Evolutionary conservation across 495 filamentous ascomycete species (phyloP).

Genomic region (Tuber aestivum): DNA sequence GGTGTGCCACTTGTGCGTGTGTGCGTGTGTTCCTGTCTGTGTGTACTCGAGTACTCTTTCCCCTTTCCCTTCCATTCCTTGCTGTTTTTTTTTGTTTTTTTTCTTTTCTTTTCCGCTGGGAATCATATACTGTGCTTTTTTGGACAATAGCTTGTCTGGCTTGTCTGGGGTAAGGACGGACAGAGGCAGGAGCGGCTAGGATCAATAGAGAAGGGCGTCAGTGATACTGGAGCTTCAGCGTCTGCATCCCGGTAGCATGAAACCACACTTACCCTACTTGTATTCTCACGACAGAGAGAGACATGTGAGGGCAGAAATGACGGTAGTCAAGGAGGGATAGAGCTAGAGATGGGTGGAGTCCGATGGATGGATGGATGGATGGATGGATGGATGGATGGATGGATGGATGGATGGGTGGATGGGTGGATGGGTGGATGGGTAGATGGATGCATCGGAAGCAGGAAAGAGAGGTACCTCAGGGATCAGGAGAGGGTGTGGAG

Average conservation of each 20-base stretch:
- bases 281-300: neutral
- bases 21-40: neutral
- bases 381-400: neutral
- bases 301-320: neutral
- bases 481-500: neutral
- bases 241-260: neutral
- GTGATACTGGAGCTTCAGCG: neutral
- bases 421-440: neutral
- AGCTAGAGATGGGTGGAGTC: neutral
- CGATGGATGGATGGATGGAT: neutral
- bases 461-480: neutral
- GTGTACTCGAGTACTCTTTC: neutral
- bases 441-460: too few relatives aligned
- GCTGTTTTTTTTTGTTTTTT: neutral
- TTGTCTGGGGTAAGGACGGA: neutral
- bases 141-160: neutral
- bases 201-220: constrained; percentile 18
- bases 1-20: neutral
- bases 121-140: neutral
- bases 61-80: neutral
- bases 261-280: neutral
- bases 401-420: neutral
- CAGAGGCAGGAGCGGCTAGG: constrained; percentile 5
- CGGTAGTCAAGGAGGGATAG: neutral
- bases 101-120: neutral